Conservation (phyloP, 495 filamentous ascomycete genomes). For the Elaphomyces granulatus region DNA sequence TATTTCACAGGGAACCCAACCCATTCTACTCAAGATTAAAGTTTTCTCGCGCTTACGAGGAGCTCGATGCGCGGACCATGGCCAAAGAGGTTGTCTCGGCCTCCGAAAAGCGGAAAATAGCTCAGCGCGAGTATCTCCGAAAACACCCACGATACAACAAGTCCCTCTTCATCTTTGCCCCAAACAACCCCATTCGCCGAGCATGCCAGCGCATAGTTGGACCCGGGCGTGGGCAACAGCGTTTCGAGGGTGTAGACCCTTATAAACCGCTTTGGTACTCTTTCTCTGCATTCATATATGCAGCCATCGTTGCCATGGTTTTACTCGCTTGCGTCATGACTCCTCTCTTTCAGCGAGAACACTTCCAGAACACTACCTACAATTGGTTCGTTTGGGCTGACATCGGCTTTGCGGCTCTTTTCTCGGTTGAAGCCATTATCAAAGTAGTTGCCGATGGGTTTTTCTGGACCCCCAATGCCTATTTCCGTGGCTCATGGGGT, state of each 20-base stretch:
- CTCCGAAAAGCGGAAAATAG: conserved; percentile 63
- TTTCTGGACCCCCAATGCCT: conserved; percentile 95
- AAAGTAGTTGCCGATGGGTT: conserved; percentile 95
- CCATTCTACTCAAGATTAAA: conserved; percentile 82
- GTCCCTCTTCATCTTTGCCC: conserved; percentile 73
- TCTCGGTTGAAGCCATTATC: conserved; percentile 76
- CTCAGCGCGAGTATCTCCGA: conserved; percentile 77
- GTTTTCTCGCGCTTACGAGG: conserved; percentile 56
- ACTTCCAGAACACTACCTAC: conserved; percentile 45
- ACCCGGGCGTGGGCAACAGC: conserved; percentile 71
- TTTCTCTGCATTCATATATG: conserved; percentile 90
- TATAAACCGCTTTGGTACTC: conserved; percentile 80
- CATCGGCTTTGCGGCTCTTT: conserved; percentile 75
- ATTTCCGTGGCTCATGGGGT: conserved; percentile 92
- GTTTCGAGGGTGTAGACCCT: conserved; percentile 74
- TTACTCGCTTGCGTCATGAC: conserved; percentile 89
- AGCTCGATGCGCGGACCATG: conserved; percentile 71
- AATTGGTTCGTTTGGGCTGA: conserved; percentile 90
- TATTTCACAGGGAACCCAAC: conserved; percentile 66
- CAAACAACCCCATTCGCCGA: conserved; percentile 58
- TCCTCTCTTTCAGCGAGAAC: conserved; percentile 77
- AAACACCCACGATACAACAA: conserved; percentile 88
- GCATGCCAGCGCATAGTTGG: conserved; percentile 86
- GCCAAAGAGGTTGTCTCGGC: conserved; percentile 80
- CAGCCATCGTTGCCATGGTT: conserved; percentile 92